These are phyloP conservation scores for Erythrobasidium hasegawianum DNA, from an alignment of 1,284 basidiomycete species.

Conservation along the genomic window DNA sequence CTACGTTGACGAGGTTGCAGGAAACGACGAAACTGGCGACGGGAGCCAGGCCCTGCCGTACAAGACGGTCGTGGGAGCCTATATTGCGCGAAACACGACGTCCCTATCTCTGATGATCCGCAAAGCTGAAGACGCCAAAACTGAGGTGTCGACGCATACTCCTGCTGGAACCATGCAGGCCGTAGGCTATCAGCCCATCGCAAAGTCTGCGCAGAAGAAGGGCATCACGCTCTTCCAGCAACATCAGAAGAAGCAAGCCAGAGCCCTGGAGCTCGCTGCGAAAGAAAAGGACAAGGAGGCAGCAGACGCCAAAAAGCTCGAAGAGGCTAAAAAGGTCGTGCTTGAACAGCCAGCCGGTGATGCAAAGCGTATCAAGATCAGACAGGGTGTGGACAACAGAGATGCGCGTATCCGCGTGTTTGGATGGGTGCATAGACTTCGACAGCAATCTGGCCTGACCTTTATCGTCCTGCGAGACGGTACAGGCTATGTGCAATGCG, in stretches of 20 bases:
- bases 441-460: conserved; percentile 87
- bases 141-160: conserved; percentile 46
- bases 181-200: conserved; percentile 61
- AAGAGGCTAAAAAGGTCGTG: conserved; percentile 84
- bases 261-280: conserved; percentile 53
- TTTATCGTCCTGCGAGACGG: conserved; percentile 94
- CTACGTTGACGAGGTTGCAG: conserved; percentile 74
- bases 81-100: conserved; percentile 60
- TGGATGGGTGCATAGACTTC: conserved; percentile 95
- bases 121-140: conserved; percentile 55
- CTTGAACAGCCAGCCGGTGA: conserved; percentile 65
- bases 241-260: conserved; percentile 84
- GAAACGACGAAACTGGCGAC: conserved; percentile 68
- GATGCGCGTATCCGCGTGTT: conserved; percentile 75
- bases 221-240: conserved; percentile 86
- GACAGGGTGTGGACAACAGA: conserved; percentile 62
- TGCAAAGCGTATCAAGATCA: conserved; percentile 70
- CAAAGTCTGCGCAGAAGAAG: conserved; percentile 84
- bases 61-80: conserved; percentile 72
- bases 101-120: conserved; percentile 62
- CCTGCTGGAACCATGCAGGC: conserved; percentile 12
- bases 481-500: conserved; percentile 89
- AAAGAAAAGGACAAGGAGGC: conserved; percentile 63
- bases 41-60: conserved; percentile 73
- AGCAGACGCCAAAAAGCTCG: conserved; percentile 68